These are phyloP conservation scores for Serendipita indica DNA, from an alignment of 768 basidiomycete species.

Conservation along the genomic window DNA sequence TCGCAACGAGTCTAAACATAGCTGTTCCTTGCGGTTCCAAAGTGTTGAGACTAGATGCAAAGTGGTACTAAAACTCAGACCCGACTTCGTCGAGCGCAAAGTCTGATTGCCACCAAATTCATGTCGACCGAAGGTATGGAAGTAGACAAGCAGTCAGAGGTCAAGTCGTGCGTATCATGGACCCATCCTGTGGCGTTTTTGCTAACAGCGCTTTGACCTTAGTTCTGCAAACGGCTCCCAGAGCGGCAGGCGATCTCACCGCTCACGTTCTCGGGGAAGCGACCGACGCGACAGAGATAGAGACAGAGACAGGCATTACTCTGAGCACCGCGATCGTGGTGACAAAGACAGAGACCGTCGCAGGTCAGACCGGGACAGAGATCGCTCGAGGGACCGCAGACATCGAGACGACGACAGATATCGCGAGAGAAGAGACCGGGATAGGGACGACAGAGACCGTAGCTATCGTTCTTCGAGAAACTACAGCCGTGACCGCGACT, in stretches of 20 bases:
- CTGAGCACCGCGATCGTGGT: conserved; percentile 32
- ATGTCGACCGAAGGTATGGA: conserved; percentile 8
- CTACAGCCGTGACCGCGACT: conserved; percentile 26
- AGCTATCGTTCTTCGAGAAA: conserved; percentile 48
- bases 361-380: conserved; percentile 32
- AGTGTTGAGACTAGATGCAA: too few species aligned
- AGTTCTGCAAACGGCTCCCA: conserved; percentile 67
- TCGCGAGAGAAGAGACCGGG: conserved; percentile 18
- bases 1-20: too few species aligned
- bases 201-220: conserved; percentile 35
- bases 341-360: conserved; percentile 31
- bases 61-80: too few species aligned
- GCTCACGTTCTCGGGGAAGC: conserved; percentile 52
- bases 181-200: conserved; percentile 11
- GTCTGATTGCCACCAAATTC: background rate
- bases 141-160: conserved; percentile 7
- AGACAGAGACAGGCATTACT: conserved; percentile 29
- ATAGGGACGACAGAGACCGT: conserved; percentile 38
- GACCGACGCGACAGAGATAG: conserved; percentile 42
- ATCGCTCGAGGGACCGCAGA: conserved; percentile 23
- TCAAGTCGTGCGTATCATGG: conserved; percentile 37
- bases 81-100: too few species aligned
- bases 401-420: conserved; percentile 15
- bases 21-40: too few species aligned
- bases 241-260: conserved; percentile 54